Percentiles rank a stretch among this genome's conserved stretches.
phyloP scores from a whole-genome alignment of 345 rosid genomes.

The Hibiscus syriacus region DNA sequence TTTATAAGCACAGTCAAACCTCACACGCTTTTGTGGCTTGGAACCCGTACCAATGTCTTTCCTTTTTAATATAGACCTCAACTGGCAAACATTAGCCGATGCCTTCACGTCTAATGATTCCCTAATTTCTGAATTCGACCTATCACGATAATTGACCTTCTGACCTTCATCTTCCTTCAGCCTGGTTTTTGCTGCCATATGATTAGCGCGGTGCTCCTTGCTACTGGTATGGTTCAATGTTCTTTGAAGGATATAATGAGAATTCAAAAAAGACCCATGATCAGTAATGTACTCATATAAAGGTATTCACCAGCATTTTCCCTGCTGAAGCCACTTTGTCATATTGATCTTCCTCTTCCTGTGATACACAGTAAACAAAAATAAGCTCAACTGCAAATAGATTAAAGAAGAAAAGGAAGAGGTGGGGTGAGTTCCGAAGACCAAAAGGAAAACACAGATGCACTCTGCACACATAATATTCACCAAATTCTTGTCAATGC shows the following conservation, averaged over 20 bases:
- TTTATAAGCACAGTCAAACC: constrained; percentile 40
- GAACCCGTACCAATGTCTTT: constrained; percentile 32
- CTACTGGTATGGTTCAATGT: constrained; percentile 16
- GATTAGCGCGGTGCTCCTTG: constrained; percentile 67
- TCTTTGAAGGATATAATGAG: constrained; percentile 27
- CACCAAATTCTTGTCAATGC: neutral
- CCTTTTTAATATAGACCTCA: constrained; percentile 60
- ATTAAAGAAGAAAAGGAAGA: neutral
- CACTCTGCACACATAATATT: neutral
- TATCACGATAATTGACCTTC: constrained; percentile 18
- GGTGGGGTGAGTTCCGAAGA: neutral
- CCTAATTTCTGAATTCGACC: constrained; percentile 18
- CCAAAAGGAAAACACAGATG: neutral
- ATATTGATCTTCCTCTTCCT: constrained; percentile 88
- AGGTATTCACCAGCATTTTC: constrained; percentile 40
- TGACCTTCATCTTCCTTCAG: constrained; percentile 61
- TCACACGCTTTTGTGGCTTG: constrained; percentile 47
- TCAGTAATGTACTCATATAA: constrained; percentile 34
- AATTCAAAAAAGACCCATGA: constrained; percentile 33
- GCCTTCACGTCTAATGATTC: neutral
- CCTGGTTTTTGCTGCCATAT: constrained; percentile 58
- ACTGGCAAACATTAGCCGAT: constrained; percentile 8
- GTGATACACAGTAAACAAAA: neutral
- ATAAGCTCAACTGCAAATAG: neutral
- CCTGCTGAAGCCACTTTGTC: constrained; percentile 65